A percentile compares a stretch with the other conserved stretches of the same genome.
These are phyloP conservation scores for Candida maris DNA, from an alignment of 805 yeast species.

Conservation along the genomic window DNA sequence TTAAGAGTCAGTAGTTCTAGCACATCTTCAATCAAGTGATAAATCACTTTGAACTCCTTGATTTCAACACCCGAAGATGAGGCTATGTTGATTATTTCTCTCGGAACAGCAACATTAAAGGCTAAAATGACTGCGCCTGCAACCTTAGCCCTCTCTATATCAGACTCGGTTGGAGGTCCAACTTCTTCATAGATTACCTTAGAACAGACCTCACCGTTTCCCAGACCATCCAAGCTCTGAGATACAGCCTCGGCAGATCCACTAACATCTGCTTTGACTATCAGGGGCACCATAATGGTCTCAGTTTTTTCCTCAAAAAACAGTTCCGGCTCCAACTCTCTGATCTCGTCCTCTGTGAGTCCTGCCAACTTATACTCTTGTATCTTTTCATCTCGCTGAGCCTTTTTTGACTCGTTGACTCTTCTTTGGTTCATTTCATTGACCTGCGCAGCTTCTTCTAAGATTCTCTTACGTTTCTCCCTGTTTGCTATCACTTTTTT, in stretches of 20 bases:
- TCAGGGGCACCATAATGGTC: conserved; percentile 47
- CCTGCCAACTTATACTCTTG: conserved; percentile 63
- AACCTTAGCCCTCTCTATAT: conserved; percentile 61
- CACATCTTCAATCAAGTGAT: conserved; percentile 83
- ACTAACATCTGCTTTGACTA: conserved; percentile 86
- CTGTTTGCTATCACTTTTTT: conserved; percentile 72
- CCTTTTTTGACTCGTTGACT: conserved; percentile 48
- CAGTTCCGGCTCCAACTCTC: conserved; percentile 31
- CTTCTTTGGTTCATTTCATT: conserved; percentile 69
- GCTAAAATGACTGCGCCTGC: conserved; percentile 73
- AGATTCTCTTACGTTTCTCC: conserved; percentile 45
- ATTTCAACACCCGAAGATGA: conserved; percentile 53
- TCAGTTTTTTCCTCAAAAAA: conserved; percentile 30
- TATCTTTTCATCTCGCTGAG: conserved; percentile 48
- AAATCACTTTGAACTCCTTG: conserved; percentile 72
- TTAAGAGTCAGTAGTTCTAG: conserved; percentile 56
- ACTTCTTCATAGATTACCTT: conserved; percentile 71
- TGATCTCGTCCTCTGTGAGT: conserved; percentile 46
- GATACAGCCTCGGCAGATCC: conserved; percentile 93
- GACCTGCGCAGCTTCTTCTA: conserved; percentile 60
- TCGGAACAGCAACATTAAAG: conserved; percentile 70
- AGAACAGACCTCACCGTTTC: conserved; percentile 79
- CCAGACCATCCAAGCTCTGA: conserved; percentile 77
- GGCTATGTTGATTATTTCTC: conserved; percentile 58
- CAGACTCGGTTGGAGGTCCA: conserved; percentile 69